Base-by-base conservation (phyloP, 2,329 filamentous ascomycete species). In the Cordyceps javanica region DNA sequence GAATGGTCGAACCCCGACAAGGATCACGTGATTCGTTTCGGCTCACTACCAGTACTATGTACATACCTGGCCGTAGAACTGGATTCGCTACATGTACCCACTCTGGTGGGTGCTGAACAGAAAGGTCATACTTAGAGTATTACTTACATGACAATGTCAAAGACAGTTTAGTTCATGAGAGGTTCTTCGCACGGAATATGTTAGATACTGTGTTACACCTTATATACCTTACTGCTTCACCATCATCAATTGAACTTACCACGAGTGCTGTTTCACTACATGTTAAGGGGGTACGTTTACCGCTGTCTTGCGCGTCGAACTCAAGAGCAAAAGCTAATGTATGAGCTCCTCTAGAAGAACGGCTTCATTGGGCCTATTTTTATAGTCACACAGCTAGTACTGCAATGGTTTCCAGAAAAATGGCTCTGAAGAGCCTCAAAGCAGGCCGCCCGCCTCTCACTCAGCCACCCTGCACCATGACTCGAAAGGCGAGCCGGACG, bases 401-500 rank as follows among this genome's bases (percentile, higher is more conserved):
- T 8, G 34, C 28, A 3, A 83, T 83, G 79, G 74, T 72, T 59
- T 63, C 68, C 11, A 74, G 70, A 49, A 82, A 77, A 67, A 78
- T 74, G 55, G 73, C 68, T 49, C 61, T 70, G 5, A 82, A 78
- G 63, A 80, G 73, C 57, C 69, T 75, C 25, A 63, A 67, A 16
- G 73, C 75, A 23, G 80, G 83, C 14, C 78, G 85, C n/a, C 81
- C 82, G 3, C 84, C 84, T 10, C 78, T 76, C 1, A 69, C 75
- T 34, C 80, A 78, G 61, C 73, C 77, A 21, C 72, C 74, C 9
- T 78, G 76, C 61, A 81, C 83, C 6, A 85, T 88, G 64, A 84
- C 85, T 3, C 80, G 85, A 60, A 87, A 83, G 68, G 80, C 83
- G 26, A 87, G 83, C 45, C 80, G 85, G 64, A 73, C 76, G 30